These are phyloP conservation scores for Gonapodya prolifera DNA, from an alignment of 192 early-diverging fungal species.

Conservation along the genomic window DNA sequence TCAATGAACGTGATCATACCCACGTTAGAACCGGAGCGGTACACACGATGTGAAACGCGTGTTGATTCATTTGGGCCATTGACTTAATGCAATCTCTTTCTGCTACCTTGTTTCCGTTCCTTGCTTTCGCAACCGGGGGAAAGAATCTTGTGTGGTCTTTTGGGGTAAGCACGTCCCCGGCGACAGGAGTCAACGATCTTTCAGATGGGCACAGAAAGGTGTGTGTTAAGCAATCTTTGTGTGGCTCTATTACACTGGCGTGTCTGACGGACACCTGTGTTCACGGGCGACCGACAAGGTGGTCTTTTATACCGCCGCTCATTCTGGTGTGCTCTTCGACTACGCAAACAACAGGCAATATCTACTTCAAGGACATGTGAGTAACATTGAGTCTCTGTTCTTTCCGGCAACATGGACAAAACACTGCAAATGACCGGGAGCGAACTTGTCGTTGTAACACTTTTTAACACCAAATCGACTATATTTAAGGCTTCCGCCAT, in stretches of 20 bases:
- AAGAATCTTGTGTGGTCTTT: no score
- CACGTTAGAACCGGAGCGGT: no score
- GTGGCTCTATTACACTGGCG: no score
- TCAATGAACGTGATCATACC: no score
- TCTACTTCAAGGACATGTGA: constrained; percentile 41
- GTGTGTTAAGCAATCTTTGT: no score
- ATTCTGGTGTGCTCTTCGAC: constrained; percentile 41
- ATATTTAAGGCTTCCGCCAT: constrained; percentile 22
- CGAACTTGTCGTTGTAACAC: neutral
- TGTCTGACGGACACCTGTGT: neutral
- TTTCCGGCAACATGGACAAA: constrained; percentile 6
- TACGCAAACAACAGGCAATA: constrained; percentile 25
- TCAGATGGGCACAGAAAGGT: no score
- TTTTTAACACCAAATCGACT: neutral
- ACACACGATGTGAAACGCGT: no score
- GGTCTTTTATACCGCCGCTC: constrained; percentile 35
- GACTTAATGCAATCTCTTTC: no score
- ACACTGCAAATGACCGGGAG: neutral
- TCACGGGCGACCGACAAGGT: no score
- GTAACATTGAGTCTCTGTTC: constrained; percentile 5
- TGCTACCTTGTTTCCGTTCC: no score
- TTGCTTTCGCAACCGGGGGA: no score
- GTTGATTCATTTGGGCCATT: no score
- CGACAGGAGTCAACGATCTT: neutral
- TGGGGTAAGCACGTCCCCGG: neutral